Base-by-base conservation (phyloP, 345 rosid genomes). In the Euphorbia peplus region DNA sequence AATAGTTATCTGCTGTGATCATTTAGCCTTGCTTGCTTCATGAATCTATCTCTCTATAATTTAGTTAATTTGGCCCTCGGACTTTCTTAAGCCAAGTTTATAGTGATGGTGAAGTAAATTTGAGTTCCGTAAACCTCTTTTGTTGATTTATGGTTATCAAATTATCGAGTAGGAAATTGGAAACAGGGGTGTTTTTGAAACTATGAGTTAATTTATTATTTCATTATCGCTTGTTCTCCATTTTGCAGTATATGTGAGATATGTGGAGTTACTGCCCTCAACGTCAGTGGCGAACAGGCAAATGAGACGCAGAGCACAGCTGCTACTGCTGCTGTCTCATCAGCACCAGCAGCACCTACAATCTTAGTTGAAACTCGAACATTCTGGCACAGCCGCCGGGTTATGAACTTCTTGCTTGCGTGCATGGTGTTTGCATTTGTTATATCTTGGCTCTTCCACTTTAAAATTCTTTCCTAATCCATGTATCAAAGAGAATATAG, bases 381-480 rank as follows among this genome's bases (percentile, higher is more conserved):
- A 67, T 75, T 76, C 60, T 87, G 92, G 84, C 85, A 82, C 57
- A 81, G 90, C 67, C 92, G 85, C 26, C 88, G 83, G 4, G 58
- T 85, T 29, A 82, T 87, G 87, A 87, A 87, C 62, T 82, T 83
- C 72, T 73, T 84, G 68, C 85, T 87, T 16, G 88, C 86, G 5
- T 82, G 78, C 72, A 79, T 85, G 86, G 79, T 85, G 46, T 78
- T 87, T 0, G 88, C 92, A 22, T 87, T 87, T 67, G 66, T 87
- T 62, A 78, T 85, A 68, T 87, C 92, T 7, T 85, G 92, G 92
- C 84, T 87, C 24, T 87, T 85, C 61, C 92, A 87, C 74, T 85
- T 83, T 66, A 76, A 76, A 67, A 55, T 78, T 32, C 75, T 78
- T 25, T 46, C 76, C 16, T 78, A 68, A 62, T 25, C 16, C 14